Evolutionary conservation across 2,329 filamentous ascomycete genomes (phyloP), one percentile per base, ranked within the genome.

Genomic region (Tympanopsis confertula): DNA sequence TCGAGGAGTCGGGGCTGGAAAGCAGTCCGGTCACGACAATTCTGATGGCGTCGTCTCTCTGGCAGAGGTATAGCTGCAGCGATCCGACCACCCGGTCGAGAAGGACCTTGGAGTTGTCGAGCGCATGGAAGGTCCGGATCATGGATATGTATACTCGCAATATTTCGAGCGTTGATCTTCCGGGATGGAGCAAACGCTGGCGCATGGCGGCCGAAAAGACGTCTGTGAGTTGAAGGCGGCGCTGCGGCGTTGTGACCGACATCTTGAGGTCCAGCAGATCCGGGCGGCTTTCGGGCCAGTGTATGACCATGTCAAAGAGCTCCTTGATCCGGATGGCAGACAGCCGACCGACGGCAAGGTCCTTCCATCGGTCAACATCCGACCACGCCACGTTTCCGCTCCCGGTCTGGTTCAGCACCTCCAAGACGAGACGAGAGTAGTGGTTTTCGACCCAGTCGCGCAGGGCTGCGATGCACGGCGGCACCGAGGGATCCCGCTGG

Each of bases 61-160:
- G 78, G 47, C 82, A 82, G 13, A 89, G 62, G 47, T 88, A 88
- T n/a, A 80, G 57, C 44, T 86, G 79, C 30, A 89, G 67, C 1
- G 80, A 78, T 35, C 76, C 72, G 5, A 82, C 81, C 33, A 88
- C 82, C 28, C 82, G 72, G 49, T 84, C 78, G 3, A 89, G 66
- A 5, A 89, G 62, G 2, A 89, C 84, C 43, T 85, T 84, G 36
- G 83, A 85, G 36, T 82, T 72, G 49, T 89, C 84, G 3, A 89
- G 65, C 19, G 74, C 71, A 49, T 85, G 79, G 46, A 88, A 86
- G 0, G 81, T 78, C 41, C 77, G 74, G 42, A 89, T 88, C 61
- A 88, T 81, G 44, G 74, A 78, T 41, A 88, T 84, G 55, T 89
- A 89, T 3, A 82, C 77, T 46, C 79, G 77, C 36, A 89, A 55